Base-by-base conservation (phyloP, 2,329 filamentous ascomycete genomes). In the Verticillium dahliae region DNA sequence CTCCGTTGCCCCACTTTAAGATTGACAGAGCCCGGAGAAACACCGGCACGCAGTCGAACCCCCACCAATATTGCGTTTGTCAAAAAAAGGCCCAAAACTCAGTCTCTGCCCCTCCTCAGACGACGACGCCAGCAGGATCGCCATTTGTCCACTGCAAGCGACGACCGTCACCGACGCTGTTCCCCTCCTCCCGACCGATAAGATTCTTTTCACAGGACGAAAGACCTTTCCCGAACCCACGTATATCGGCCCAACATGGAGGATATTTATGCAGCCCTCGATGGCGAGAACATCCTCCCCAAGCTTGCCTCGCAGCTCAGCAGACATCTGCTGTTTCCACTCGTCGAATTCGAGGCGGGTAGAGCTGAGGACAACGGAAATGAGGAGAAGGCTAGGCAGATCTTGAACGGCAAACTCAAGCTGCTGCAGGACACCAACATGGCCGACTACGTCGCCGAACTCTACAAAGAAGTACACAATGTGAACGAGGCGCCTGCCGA, bases 351-450 rank as follows among this genome's bases (percentile, higher is more conserved):
- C 78, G 85, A 90, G 71, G 88, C 88, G 72, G 88, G 89, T 73
- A 88, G 91, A 75, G 89, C 96, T 67, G 88, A 92, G 75, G 90
- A 92, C 72, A 85, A 87, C 69, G 85, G 83, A 71, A 81, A 85
- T 63, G 79, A 80, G 65, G 77, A 74, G 45, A 78, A 83, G 76
- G 78, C 85, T 61, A 82, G 82, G 70, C 88, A 93, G 75, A 88
- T 96, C 70, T 89, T 89, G 66, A 86, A 90, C 74, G 88, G 92
- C 70, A 97, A 97, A 78, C 97, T 94, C 76, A 89, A 94, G 79
- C 87, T 99, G 62, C 87, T 99, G 69, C 94, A 96, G 81, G 89
- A 92, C 76, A 98, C 95, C 72, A 97, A 98, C 83, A 99, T 99
- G 95, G 95, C 90, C 71, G 95, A 99, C 78, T 99, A 96, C 75